Percentiles rank a stretch among this genome's conserved stretches.
phyloP scores from a whole-genome alignment of 1,284 basidiomycete species.

The Trichosporon sp. region DNA sequence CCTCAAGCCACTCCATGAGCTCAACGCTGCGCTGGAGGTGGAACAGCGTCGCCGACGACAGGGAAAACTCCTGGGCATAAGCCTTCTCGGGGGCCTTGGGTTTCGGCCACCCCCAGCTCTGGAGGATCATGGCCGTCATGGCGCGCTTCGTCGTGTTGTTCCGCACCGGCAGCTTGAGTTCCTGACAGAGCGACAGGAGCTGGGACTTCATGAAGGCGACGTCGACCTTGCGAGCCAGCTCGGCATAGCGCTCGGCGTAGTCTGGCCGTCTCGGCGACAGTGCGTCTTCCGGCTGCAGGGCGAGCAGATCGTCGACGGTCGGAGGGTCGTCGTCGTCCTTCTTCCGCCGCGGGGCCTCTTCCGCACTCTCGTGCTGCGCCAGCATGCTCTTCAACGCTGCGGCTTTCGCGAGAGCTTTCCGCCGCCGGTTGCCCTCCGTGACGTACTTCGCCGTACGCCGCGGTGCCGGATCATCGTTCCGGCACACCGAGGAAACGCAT shows the following conservation, averaged over 20 bases:
- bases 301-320: background rate
- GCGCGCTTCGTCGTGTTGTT: background rate
- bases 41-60: constrained; percentile 19
- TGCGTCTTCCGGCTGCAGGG: background rate
- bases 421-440: background rate
- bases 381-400: background rate
- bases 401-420: background rate
- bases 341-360: background rate
- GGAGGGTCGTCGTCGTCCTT: background rate
- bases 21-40: constrained; percentile 14
- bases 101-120: constrained; percentile 17
- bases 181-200: constrained; percentile 10
- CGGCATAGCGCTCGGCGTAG: background rate
- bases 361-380: background rate
- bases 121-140: constrained; percentile 11
- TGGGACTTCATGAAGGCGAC: constrained; percentile 19
- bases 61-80: background rate
- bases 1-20: background rate
- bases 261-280: background rate
- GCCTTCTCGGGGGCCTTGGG: background rate
- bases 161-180: background rate
- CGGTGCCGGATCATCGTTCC: background rate
- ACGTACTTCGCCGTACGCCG: background rate
- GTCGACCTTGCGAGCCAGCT: constrained; percentile 10
- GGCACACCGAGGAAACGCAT: background rate